Evolutionary conservation across 2,329 filamentous ascomycete species (phyloP).

Genomic region (Penicillium sp.): DNA sequence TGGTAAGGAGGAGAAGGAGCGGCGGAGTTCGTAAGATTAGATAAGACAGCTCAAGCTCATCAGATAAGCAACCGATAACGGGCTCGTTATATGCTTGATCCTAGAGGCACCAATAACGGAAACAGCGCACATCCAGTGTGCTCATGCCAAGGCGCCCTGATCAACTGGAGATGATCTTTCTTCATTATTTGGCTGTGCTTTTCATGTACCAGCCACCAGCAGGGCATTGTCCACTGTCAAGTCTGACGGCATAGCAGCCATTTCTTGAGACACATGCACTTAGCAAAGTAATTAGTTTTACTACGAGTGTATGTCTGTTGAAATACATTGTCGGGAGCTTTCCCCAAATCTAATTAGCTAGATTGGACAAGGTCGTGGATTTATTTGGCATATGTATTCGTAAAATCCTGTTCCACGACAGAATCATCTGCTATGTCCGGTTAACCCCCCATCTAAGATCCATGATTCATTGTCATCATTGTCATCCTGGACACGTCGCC

Average conservation of each 20-base stretch:
- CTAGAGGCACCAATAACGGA: background rate
- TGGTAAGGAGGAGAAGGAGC: background rate
- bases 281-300: no score
- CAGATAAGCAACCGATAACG: conserved; percentile 17
- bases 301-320: no score
- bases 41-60: conserved; percentile 17
- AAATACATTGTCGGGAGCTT: no score
- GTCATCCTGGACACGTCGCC: conserved; percentile 49
- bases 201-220: no score
- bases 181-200: no score
- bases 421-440: conserved; percentile 29
- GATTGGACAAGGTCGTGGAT: no score
- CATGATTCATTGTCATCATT: conserved; percentile 50
- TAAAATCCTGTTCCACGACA: background rate
- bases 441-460: conserved; percentile 47
- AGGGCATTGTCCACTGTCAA: no score
- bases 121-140: background rate
- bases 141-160: no score
- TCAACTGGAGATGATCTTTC: no score
- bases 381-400: background rate
- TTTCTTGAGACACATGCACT: no score
- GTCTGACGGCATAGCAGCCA: no score
- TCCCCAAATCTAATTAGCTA: no score
- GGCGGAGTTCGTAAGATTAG: conserved; percentile 21
- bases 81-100: background rate